phyloP scores from a whole-genome alignment of 2,329 filamentous ascomycete genomes.

The Diplodia mutila region DNA sequence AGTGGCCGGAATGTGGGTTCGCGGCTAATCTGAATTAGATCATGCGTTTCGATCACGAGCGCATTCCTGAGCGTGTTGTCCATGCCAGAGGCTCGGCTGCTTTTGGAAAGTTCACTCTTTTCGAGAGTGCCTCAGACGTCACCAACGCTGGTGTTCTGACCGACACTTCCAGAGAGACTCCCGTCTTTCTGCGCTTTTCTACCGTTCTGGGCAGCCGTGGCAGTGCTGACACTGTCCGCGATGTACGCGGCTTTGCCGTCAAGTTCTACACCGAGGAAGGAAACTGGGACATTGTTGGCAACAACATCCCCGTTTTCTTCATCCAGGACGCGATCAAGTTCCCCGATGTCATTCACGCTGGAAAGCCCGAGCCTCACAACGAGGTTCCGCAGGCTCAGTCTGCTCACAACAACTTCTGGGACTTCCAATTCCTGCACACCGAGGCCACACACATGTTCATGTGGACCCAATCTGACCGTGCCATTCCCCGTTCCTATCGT shows the following conservation, averaged over 20 bases:
- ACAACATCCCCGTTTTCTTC: conserved; percentile 77
- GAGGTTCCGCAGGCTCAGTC: conserved; percentile 73
- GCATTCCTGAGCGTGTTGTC: conserved; percentile 70
- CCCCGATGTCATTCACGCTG: conserved; percentile 65
- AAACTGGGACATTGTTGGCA: conserved; percentile 75
- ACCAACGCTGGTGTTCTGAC: conserved; percentile 67
- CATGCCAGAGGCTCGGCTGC: conserved; percentile 68
- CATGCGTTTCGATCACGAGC: conserved; percentile 75
- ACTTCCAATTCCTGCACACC: conserved; percentile 68
- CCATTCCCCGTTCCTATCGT: conserved; percentile 73
- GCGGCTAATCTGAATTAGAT: conserved; percentile 53
- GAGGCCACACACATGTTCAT: conserved; percentile 80
- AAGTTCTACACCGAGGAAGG: conserved; percentile 80
- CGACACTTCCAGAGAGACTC: conserved; percentile 69
- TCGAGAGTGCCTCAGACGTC: conserved; percentile 65
- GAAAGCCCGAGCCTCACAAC: conserved; percentile 71
- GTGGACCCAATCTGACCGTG: conserved; percentile 77
- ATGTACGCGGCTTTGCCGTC: conserved; percentile 78
- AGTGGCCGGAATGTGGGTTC: conserved; percentile 7
- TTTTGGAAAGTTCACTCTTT: conserved; percentile 69
- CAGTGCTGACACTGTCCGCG: conserved; percentile 79
- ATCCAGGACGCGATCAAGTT: conserved; percentile 78
- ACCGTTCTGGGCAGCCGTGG: conserved; percentile 76
- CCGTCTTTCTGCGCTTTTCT: conserved; percentile 74
- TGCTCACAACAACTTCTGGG: conserved; percentile 78